Evolutionary conservation across 305 asterid genomes (phyloP).

Genomic region (Rubia peregrina): DNA sequence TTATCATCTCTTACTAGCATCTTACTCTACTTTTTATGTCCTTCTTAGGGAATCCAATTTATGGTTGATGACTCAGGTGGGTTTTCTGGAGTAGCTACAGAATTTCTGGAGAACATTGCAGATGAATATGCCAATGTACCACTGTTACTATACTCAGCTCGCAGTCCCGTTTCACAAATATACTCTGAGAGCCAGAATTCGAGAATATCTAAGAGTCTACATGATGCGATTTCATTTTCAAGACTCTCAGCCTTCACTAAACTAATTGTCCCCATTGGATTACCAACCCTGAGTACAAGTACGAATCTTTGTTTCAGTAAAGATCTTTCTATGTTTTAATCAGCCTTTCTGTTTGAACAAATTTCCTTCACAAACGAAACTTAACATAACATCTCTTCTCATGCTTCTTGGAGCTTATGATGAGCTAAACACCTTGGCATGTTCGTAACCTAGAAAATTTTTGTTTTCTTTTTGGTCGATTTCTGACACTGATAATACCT

Average conservation of each 20-base stretch:
- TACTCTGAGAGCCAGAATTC: constrained; percentile 42
- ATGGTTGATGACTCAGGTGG: constrained; percentile 82
- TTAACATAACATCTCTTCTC: background rate
- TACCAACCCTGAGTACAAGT: constrained; percentile 67
- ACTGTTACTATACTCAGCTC: constrained; percentile 61
- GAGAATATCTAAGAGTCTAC: constrained; percentile 49
- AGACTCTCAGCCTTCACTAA: constrained; percentile 65
- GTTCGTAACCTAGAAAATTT: background rate
- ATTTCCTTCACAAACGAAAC: background rate
- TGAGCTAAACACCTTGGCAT: background rate
- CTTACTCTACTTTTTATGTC: constrained; percentile 16
- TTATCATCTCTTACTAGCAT: background rate
- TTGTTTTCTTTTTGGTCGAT: background rate
- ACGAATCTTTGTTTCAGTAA: constrained; percentile 26
- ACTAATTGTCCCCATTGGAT: constrained; percentile 74
- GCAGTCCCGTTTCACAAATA: constrained; percentile 37
- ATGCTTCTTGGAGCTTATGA: no score
- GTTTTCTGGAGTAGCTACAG: constrained; percentile 80
- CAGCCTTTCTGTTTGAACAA: background rate
- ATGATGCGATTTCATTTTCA: constrained; percentile 80
- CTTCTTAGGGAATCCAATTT: constrained; percentile 72
- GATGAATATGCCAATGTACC: constrained; percentile 85
- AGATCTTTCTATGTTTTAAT: constrained; percentile 13
- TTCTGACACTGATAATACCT: background rate
- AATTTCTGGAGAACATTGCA: constrained; percentile 71